Conservation (phyloP, 768 basidiomycete genomes). For the Rhodotorula sphaerocarpa region DNA sequence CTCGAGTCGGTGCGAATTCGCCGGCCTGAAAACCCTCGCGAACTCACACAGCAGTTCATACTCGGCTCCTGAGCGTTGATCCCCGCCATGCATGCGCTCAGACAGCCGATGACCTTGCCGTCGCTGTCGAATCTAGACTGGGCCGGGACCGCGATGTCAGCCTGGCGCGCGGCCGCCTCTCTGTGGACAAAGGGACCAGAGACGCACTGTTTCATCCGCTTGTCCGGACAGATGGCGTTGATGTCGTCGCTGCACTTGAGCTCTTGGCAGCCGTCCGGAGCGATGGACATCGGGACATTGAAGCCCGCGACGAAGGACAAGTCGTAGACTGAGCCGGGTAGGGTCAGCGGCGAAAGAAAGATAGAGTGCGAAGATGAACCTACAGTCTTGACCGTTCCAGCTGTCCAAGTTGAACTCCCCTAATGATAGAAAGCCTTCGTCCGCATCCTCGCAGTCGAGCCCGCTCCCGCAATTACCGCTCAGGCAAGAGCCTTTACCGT, state of each 20-base stretch:
- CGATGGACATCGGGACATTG: conserved; percentile 9
- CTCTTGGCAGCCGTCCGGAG: conserved; percentile 10
- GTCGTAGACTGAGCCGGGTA: conserved; percentile 4
- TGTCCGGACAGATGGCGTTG: conserved; percentile 12
- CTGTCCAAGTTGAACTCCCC: conserved; percentile 19
- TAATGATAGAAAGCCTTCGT: conserved; percentile 2
- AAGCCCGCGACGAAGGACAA: conserved; percentile 10
- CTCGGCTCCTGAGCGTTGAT: conserved; percentile 14
- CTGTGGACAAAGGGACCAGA: too few species aligned
- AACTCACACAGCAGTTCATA: conserved; percentile 16
- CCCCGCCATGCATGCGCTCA: conserved; percentile 7
- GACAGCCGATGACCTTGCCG: conserved; percentile 14
- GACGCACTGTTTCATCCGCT: conserved; percentile 18
- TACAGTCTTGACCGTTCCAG: conserved; percentile 15
- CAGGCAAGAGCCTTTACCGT: conserved; percentile 6
- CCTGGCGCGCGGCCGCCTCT: too few species aligned
- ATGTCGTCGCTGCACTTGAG: conserved; percentile 8
- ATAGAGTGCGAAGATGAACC: neutral
- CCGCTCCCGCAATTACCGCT: conserved; percentile 9
- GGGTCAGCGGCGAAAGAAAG: neutral
- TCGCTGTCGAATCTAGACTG: conserved; percentile 5
- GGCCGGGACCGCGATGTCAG: neutral
- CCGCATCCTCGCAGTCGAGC: neutral
- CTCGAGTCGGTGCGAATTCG: neutral
- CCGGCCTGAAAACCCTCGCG: neutral